Percentiles rank a stretch among this genome's conserved stretches.
These are phyloP conservation scores for Polytrichum formosum DNA, from an alignment of 225 moss, liverwort and hornwort species.

Conservation along the genomic window DNA sequence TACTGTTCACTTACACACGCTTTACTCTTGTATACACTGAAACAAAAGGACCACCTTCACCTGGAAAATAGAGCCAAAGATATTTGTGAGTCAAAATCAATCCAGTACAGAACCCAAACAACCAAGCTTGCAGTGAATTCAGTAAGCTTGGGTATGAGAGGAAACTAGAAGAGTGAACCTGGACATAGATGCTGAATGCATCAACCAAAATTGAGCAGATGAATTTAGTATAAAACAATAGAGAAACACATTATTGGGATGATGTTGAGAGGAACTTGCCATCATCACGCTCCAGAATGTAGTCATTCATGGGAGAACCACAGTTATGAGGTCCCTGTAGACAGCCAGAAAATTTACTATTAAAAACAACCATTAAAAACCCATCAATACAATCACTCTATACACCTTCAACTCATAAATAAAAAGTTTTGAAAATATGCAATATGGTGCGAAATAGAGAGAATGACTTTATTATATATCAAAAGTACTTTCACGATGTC, in stretches of 20 bases:
- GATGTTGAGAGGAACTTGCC: conserved; percentile 14
- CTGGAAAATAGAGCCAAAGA: conserved; percentile 16
- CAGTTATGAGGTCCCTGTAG: conserved; percentile 40
- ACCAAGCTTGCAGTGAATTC: too few species aligned
- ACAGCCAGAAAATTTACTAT: background rate
- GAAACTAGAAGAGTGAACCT: too few species aligned
- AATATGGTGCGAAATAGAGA: too few species aligned
- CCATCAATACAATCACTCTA: conserved; percentile 7
- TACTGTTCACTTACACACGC: conserved; percentile 19
- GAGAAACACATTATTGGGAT: background rate
- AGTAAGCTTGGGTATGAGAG: too few species aligned
- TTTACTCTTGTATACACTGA: conserved; percentile 22
- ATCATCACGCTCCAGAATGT: conserved; percentile 40
- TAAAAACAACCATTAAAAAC: background rate
- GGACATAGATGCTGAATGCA: too few species aligned
- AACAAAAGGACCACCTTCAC: conserved; percentile 29
- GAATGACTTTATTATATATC: too few species aligned
- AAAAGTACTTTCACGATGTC: too few species aligned
- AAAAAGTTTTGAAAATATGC: background rate
- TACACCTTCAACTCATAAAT: background rate
- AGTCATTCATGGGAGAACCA: conserved; percentile 42
- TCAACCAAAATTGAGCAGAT: too few species aligned
- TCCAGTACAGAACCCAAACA: too few species aligned
- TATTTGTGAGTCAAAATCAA: too few species aligned
- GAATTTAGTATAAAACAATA: too few species aligned